Evolutionary conservation across 2,329 filamentous ascomycete species (phyloP), one percentile per base, ranked within the genome.

Genomic region (Botrytis aclada): DNA sequence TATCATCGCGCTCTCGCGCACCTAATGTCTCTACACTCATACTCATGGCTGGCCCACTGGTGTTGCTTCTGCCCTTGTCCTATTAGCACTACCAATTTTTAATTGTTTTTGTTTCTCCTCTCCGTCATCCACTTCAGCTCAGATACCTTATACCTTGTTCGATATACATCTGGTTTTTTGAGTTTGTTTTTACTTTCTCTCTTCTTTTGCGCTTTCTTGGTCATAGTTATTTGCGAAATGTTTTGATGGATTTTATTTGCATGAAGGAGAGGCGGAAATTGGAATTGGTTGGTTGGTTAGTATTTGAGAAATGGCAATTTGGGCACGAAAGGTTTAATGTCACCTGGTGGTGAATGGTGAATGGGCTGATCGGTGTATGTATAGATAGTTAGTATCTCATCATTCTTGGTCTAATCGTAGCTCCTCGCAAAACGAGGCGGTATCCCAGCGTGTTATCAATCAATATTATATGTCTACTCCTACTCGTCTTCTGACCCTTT

Each of bases 131-230:
- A 72, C 71, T 78, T 82, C 80, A 77, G 41, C 71, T 83, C 84
- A 85, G 85, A 88, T 88, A 88, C 86, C 86, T 88, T 88, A 87
- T 88, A 88, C 86, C 86, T 88, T 88, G 86, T 88, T 87, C 85
- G 84, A 88, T 86, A 86, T 86, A 86, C 81, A 79, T 74, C 66
- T 76, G 70, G 71, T 76, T 77, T 76, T 71, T 72, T 74, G 60
- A 67, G 76, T 74, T 69, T 65, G 73, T 69, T 74, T 67, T 54
- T 47, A 32, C 34, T 34, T 41, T 64, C 41, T 72, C 54, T 41
- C 18, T 32, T 32, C 25, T 22, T 25, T 43, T 54, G 16, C 32
- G 54, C 51, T 43, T 41, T 62, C 54, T 71, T 72, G 51, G 63
- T 71, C 61, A 65, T 66, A n/a, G 58, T 72, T 75, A 29, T 67